Evolutionary conservation across 169 alveolate species (phyloP).

Genomic region (Plasmodium vivax): DNA sequence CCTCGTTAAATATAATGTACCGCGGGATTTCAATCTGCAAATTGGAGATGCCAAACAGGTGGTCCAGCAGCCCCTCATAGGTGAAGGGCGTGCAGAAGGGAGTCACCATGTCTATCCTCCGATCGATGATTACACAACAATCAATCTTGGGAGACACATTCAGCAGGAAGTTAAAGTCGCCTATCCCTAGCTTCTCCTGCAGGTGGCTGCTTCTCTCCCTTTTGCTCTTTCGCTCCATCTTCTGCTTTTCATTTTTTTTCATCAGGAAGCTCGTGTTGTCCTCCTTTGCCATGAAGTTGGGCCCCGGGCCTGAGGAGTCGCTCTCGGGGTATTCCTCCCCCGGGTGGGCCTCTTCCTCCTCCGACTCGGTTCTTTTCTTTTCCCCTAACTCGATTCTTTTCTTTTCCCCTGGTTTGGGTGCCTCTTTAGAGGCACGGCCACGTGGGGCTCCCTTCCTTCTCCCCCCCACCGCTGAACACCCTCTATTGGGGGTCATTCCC

Average conservation of each 20-base stretch:
- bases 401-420: not conserved
- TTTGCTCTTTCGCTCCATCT: conserved; percentile 6
- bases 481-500: not conserved
- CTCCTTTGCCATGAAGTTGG: conserved; percentile 12
- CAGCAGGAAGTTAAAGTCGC: conserved; percentile 19
- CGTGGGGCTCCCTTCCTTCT: not conserved
- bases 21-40: conserved; percentile 84
- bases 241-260: conserved; percentile 45
- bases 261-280: conserved; percentile 41
- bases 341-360: not conserved
- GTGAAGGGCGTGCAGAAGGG: conserved; percentile 87
- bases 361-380: not conserved
- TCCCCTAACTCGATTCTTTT: no score
- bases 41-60: conserved; percentile 79
- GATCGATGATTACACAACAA: conserved; percentile 80
- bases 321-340: not conserved
- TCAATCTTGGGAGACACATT: conserved; percentile 27
- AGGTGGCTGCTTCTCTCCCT: conserved; percentile 58
- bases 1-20: conserved; percentile 49
- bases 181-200: conserved; percentile 40
- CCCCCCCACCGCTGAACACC: not conserved
- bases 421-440: not conserved
- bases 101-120: conserved; percentile 85
- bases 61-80: conserved; percentile 86
- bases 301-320: not conserved